Base-by-base conservation (phyloP, 257 asterid species). In the Lycium barbarum region DNA sequence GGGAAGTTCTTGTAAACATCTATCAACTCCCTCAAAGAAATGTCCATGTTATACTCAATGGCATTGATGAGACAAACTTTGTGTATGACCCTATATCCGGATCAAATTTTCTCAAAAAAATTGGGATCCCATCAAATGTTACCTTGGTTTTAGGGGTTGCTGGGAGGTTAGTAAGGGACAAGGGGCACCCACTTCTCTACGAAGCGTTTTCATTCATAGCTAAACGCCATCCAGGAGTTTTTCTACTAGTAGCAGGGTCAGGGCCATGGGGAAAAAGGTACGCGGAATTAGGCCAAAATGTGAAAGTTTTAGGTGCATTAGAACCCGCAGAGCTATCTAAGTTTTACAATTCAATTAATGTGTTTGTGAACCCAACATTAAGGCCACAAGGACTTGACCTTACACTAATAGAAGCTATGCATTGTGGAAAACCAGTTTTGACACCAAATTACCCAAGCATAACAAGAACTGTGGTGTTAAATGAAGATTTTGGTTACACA, bases 381-480 rank as follows among this genome's bases (percentile, higher is more conserved):
- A 85, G 88, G 81, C 88, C 88, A 47, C 86, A 85, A 51, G 86
- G 90, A 86, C 85, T 76, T 40, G 86, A 88, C 83, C 85, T 88
- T 38, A 85, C 87, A 11, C 13, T 85, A 66, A 87, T 83, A 51
- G 85, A 87, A 58, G 88, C 88, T 13, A 87, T 84, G 88, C 84
- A 82, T 82, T 65, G 88, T 22, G 88, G 89, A 59, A 85, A 78
- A 54, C 73, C 72, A 58, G 83, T 83, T 49, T 17, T 85, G 79
- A 35, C 86, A 13, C 66, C 90, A 61, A 85, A 85, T 40, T 88
- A 40, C 51, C 88, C 90, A 17, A 85, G 86, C 54, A 83, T 58
- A 45, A 83, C 79, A 8, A 81, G 83, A 70, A 82, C 86, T 22
- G 57, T 85, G 2, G 55, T 87, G 2, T 43, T 68, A 5, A 83